A percentile compares a stretch with the other conserved stretches of the same genome.
phyloP scores from a whole-genome alignment of 2,329 filamentous ascomycete species.

The Didymella sp. region DNA sequence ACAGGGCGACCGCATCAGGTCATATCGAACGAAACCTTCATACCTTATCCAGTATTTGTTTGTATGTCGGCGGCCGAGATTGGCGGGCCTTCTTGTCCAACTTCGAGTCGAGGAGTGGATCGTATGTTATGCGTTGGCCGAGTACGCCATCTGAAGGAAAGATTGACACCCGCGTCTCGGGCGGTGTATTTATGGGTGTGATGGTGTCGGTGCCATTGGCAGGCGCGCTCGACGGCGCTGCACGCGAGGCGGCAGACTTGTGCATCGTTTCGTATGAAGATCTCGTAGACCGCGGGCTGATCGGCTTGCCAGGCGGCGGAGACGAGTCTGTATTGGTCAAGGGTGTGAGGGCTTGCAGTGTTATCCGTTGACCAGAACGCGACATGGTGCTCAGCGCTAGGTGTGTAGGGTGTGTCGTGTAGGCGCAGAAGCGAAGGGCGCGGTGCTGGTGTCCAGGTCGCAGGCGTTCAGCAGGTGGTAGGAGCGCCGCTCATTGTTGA shows the following conservation, averaged over 20 bases:
- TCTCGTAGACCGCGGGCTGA: constrained; percentile 60
- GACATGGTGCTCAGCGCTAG: constrained; percentile 63
- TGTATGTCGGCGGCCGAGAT: constrained; percentile 57
- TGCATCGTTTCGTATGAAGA: constrained; percentile 47
- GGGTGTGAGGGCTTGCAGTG: constrained; percentile 66
- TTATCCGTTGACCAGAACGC: constrained; percentile 62
- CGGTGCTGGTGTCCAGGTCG: constrained; percentile 65
- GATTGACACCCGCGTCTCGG: constrained; percentile 55
- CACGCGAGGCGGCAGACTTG: constrained; percentile 41
- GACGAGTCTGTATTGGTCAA: constrained; percentile 72
- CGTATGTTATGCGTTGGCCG: constrained; percentile 67
- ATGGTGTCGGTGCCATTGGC: constrained; percentile 57
- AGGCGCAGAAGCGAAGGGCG: constrained; percentile 32
- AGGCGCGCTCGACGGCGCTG: constrained; percentile 42
- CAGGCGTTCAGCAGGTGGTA: constrained; percentile 76
- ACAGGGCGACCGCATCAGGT: constrained; percentile 50
- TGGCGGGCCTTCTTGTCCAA: constrained; percentile 59
- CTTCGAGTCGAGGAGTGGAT: constrained; percentile 68
- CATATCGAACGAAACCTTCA: constrained; percentile 40
- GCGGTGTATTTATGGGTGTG: constrained; percentile 53
- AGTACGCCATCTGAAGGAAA: constrained; percentile 61
- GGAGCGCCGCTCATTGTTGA: constrained; percentile 42
- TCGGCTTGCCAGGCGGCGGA: constrained; percentile 62
- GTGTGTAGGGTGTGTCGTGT: constrained; percentile 63
- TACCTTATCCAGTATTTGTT: constrained; percentile 58